A percentile compares a stretch with the other conserved stretches of the same genome.
phyloP scores from a whole-genome alignment of 371 early-diverging fungal species.

The Actinomortierella wolfii region DNA sequence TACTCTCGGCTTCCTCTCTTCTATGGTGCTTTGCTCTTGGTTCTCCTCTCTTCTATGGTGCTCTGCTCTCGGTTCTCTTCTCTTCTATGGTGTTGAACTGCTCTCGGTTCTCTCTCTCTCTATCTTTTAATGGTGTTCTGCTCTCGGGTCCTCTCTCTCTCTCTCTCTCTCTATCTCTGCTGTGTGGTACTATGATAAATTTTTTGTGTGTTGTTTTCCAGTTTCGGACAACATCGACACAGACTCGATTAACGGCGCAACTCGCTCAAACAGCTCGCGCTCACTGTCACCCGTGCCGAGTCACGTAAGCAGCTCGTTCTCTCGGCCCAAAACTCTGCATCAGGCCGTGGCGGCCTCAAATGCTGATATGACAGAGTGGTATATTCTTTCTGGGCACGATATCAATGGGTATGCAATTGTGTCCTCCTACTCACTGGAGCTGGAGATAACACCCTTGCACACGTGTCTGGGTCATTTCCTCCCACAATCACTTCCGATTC shows the following conservation, averaged over 20 bases:
- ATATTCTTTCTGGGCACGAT: conserved; percentile 42
- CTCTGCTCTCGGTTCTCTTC: too few relatives aligned
- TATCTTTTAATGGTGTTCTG: too few relatives aligned
- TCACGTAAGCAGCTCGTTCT: conserved; percentile 8
- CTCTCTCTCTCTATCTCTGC: too few relatives aligned
- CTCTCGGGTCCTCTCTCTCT: too few relatives aligned
- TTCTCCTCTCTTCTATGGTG: too few relatives aligned
- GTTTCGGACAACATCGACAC: conserved; percentile 44
- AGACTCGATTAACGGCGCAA: conserved; percentile 30
- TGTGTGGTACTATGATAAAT: too few relatives aligned
- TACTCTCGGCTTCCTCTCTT: too few relatives aligned
- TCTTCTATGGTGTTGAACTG: too few relatives aligned
- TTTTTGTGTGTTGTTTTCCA: conserved; percentile 4
- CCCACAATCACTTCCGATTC: conserved; percentile 30
- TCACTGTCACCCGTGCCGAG: conserved; percentile 26
- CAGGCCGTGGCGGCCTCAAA: conserved; percentile 45
- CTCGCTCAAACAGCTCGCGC: conserved; percentile 29
- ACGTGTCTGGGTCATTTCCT: conserved; percentile 38
- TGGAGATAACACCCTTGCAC: conserved; percentile 39
- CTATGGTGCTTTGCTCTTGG: too few relatives aligned
- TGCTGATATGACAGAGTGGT: conserved; percentile 47
- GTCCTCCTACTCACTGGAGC: conserved; percentile 40
- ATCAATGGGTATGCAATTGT: conserved; percentile 40
- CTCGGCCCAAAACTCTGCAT: conserved; percentile 33
- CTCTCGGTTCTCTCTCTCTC: too few relatives aligned